Conservation (phyloP, 306 rosid genomes). For the Cucurbita pepo region DNA sequence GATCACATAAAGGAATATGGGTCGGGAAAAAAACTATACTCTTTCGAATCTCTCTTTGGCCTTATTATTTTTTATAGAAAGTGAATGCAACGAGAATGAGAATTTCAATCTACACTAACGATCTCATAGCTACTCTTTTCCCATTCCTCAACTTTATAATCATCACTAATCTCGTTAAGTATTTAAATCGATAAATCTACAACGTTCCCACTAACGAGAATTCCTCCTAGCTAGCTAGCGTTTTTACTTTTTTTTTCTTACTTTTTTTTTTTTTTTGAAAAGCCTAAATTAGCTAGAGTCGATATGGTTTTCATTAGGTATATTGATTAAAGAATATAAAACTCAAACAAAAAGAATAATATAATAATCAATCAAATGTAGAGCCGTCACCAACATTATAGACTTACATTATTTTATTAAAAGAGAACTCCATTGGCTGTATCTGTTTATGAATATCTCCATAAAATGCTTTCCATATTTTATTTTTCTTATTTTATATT, state of each 20-base stretch:
- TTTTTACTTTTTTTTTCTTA: not conserved
- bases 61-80: not conserved
- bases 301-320: constrained; percentile 2
- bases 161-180: not conserved
- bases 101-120: not conserved
- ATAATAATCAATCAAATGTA: not conserved
- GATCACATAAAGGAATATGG: not conserved
- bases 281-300: not conserved
- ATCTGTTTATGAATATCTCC: constrained; percentile 6
- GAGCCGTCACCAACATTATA: constrained; percentile 11
- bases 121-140: not conserved
- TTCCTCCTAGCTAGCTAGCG: not conserved
- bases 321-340: not conserved
- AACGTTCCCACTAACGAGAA: not conserved
- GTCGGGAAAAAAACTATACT: not conserved
- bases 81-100: not conserved
- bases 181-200: not conserved
- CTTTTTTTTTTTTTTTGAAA: not conserved
- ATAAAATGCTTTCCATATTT: not conserved
- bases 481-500: not conserved
- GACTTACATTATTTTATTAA: not conserved
- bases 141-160: not conserved
- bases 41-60: not conserved
- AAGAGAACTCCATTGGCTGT: constrained; percentile 2
- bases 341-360: not conserved